A percentile compares a stretch with the other conserved stretches of the same genome.
Evolutionary conservation across 768 basidiomycete species (phyloP).

Genomic region (Trametes punicea): DNA sequence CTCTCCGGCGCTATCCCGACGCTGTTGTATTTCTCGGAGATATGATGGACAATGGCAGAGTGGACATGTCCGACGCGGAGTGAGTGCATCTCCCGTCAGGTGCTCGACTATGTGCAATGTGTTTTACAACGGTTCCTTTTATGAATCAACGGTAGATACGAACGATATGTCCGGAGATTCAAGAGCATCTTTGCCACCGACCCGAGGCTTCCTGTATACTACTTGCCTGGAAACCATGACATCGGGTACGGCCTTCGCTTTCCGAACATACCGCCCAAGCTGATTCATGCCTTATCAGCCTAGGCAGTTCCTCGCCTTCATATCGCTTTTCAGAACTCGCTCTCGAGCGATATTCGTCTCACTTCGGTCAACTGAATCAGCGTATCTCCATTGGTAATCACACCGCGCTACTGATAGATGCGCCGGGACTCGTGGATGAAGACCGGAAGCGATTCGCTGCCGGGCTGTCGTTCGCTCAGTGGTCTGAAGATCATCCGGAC

Average conservation of each 20-base stretch:
- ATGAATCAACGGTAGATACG: conserved; percentile 54
- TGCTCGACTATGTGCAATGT: neutral
- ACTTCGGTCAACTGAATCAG: conserved; percentile 76
- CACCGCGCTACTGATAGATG: conserved; percentile 68
- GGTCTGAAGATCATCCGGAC: conserved; percentile 41
- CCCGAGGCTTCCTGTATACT: conserved; percentile 50
- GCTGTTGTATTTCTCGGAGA: conserved; percentile 83
- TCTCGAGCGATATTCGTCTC: conserved; percentile 55
- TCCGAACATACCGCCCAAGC: neutral
- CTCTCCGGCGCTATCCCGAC: conserved; percentile 59
- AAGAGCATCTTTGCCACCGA: conserved; percentile 55
- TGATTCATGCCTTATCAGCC: conserved; percentile 19
- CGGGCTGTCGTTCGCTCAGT: conserved; percentile 41
- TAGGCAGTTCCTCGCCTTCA: conserved; percentile 25
- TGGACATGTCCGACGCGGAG: conserved; percentile 63
- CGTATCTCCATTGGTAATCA: conserved; percentile 66
- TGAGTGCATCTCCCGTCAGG: conserved; percentile 38
- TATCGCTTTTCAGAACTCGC: conserved; percentile 26
- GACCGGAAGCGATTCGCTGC: conserved; percentile 48
- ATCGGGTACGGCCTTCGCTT: conserved; percentile 50
- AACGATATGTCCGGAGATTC: conserved; percentile 65
- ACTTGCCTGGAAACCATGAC: conserved; percentile 91
- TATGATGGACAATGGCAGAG: conserved; percentile 85
- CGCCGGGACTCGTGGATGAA: conserved; percentile 72
- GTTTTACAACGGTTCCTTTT: neutral